Base-by-base conservation (phyloP, 1,284 basidiomycete genomes). In the Malassezia cuniculi region DNA sequence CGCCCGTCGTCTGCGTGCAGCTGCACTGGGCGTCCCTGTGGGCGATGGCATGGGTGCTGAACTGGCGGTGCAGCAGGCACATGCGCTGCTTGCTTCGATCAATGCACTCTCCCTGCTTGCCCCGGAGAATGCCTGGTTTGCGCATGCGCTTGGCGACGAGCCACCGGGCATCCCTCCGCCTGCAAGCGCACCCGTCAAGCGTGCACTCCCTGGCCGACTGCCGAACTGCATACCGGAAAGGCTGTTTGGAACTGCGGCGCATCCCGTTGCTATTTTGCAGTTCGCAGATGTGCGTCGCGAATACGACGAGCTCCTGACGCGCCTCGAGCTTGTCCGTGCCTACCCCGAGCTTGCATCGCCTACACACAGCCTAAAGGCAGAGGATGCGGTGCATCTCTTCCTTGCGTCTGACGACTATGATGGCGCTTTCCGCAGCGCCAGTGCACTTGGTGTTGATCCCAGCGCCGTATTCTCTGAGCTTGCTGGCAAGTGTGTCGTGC, bases 61-160 rank as follows among this genome's bases (percentile, higher is more conserved):
- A 21, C 76, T 80, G 52, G 68, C 77, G 20, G 73, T 75, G 12
- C 76, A 82, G 54, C 84, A 87, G 66, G 75, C 85, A 18, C 84
- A 71, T 74, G 82, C 55, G 50, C 83, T 85, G 60, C 75, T 82
- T 32, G 78, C 89, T 21, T 80, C 85, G 12, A 82, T 93, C 69
- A 95, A 94, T 62, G 80, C 85, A 7, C 72, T 99, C 24, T 77
- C 81, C 9, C 73, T 95, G 48, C 74, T 89, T 21, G 81, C 86
- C 55, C 72, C 74, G 48, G 78, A 80, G 55, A 80, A 79, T 52
- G 81, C 86, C 7, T 97, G 85, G 85, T 75, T 95, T 30, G 71
- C 80, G 7, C 41, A 66, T 22, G 53, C 51, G 18, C 39, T 49
- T n/a, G 38, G 39, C 21, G 38, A 40, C 16, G 19, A 26, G 22